Conservation (phyloP, 352 stramenopile genomes). For the Phytophthora melonis region DNA sequence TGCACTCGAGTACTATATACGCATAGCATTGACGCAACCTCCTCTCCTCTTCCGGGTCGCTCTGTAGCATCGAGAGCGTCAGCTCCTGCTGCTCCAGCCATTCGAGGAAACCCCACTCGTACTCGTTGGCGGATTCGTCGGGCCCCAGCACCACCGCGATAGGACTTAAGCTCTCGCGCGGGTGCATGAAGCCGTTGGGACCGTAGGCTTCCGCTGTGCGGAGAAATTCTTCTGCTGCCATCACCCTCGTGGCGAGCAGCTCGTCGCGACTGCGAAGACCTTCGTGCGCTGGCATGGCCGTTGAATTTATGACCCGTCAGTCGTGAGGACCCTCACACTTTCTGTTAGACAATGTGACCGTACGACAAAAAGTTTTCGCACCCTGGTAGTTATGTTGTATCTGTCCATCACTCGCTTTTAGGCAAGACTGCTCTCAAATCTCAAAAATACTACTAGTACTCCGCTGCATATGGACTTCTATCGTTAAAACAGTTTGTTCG, state of each 20-base stretch:
- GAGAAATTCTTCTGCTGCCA: background rate
- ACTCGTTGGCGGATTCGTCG: background rate
- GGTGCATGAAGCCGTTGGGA: background rate
- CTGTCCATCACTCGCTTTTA: background rate
- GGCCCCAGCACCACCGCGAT: background rate
- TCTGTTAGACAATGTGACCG: background rate
- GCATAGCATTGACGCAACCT: background rate
- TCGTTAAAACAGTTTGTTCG: too few species aligned
- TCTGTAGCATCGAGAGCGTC: background rate
- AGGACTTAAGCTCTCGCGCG: background rate
- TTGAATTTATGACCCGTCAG: background rate
- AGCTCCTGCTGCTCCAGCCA: background rate
- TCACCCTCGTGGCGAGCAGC: background rate
- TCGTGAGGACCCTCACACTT: background rate
- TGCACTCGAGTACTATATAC: background rate
- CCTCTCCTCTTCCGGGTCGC: background rate
- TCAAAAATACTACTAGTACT: too few species aligned
- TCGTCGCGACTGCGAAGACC: background rate
- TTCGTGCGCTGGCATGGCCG: background rate
- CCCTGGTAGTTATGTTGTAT: background rate
- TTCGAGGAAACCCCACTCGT: background rate
- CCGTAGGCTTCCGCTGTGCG: background rate
- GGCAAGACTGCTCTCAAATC: too few species aligned
- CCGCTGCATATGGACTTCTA: too few species aligned
- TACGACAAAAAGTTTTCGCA: background rate